Conservation (phyloP, 345 rosid species). For the Linum lewisii region DNA sequence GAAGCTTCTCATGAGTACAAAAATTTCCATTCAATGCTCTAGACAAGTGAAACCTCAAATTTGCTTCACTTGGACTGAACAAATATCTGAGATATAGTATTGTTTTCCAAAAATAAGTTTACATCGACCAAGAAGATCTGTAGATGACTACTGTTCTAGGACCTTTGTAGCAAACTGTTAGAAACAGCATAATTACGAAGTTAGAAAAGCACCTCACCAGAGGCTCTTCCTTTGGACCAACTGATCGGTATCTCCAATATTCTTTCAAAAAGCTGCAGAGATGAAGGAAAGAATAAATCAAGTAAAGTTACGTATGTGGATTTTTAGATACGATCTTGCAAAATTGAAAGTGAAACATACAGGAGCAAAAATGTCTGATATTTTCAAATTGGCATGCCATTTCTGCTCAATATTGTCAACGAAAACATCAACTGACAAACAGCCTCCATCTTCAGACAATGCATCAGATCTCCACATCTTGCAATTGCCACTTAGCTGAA, state of each 20-base stretch:
- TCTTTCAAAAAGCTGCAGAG: conserved; percentile 77
- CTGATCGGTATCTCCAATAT: conserved; percentile 78
- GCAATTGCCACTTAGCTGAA: conserved; percentile 82
- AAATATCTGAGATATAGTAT: not conserved
- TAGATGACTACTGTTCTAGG: conserved; percentile 1
- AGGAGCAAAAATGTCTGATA: conserved; percentile 83
- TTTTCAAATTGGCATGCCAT: conserved; percentile 87
- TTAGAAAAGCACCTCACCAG: conserved; percentile 98
- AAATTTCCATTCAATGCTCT: not conserved
- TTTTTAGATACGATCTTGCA: not conserved
- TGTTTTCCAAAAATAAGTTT: too few species aligned
- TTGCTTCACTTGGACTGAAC: not conserved
- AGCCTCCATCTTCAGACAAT: conserved; percentile 81
- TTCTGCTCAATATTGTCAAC: conserved; percentile 73
- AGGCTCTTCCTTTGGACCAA: conserved; percentile 93
- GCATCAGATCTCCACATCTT: conserved; percentile 77
- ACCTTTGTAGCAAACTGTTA: not conserved
- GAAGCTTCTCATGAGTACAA: not conserved
- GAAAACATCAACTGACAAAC: conserved; percentile 83
- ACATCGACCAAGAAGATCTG: not conserved
- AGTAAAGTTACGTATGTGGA: not conserved
- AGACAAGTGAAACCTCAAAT: too few species aligned
- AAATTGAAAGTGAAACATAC: conserved; percentile 39
- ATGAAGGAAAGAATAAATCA: conserved; percentile 11
- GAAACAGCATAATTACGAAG: conserved; percentile 16